Evolutionary conservation across 2,329 filamentous ascomycete species (phyloP).

Genomic region (Colletotrichum kahawae): DNA sequence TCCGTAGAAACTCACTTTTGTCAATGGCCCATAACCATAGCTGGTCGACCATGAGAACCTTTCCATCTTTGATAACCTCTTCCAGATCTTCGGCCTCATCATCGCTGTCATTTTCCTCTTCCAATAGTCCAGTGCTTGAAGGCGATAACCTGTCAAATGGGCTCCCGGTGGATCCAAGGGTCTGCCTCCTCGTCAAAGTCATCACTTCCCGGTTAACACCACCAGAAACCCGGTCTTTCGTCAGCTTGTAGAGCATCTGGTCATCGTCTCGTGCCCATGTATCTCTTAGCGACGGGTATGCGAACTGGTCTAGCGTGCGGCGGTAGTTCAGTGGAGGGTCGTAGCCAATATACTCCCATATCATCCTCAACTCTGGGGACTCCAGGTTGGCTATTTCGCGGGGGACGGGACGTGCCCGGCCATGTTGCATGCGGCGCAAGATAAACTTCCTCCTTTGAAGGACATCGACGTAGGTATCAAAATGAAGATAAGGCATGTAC

Average conservation of each 20-base stretch:
- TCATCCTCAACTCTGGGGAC: slow-evolving; percentile 62
- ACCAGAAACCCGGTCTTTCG: slow-evolving; percentile 47
- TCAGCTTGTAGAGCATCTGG: slow-evolving; percentile 71
- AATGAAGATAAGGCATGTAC: slow-evolving; percentile 66
- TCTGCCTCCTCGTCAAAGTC: slow-evolving; percentile 9
- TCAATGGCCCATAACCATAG: slow-evolving; percentile 67
- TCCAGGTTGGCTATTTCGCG: slow-evolving; percentile 56
- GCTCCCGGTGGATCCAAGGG: slow-evolving; percentile 7
- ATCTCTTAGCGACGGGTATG: slow-evolving; percentile 65
- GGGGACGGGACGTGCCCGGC: slow-evolving; percentile 61
- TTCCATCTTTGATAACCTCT: slow-evolving; percentile 52
- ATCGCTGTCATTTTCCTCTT: slow-evolving; percentile 26
- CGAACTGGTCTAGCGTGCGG: slow-evolving; percentile 67
- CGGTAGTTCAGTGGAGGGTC: slow-evolving; percentile 67
- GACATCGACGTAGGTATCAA: slow-evolving; percentile 66
- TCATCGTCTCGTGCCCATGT: slow-evolving; percentile 67
- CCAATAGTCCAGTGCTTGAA: slow-evolving; percentile 10
- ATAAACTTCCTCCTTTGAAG: slow-evolving; percentile 62
- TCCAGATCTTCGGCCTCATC: slow-evolving; percentile 39
- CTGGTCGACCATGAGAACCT: slow-evolving; percentile 71
- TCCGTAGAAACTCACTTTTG: slow-evolving; percentile 43
- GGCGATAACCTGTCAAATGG: slow-evolving; percentile 8
- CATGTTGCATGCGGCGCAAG: slow-evolving; percentile 54
- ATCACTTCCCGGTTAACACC: slow-evolving; percentile 22
- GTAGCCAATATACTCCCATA: slow-evolving; percentile 67